Percentiles rank a stretch among this genome's conserved stretches.
phyloP scores from a whole-genome alignment of 2,329 filamentous ascomycete genomes.

The Mycosphaerella sp. region DNA sequence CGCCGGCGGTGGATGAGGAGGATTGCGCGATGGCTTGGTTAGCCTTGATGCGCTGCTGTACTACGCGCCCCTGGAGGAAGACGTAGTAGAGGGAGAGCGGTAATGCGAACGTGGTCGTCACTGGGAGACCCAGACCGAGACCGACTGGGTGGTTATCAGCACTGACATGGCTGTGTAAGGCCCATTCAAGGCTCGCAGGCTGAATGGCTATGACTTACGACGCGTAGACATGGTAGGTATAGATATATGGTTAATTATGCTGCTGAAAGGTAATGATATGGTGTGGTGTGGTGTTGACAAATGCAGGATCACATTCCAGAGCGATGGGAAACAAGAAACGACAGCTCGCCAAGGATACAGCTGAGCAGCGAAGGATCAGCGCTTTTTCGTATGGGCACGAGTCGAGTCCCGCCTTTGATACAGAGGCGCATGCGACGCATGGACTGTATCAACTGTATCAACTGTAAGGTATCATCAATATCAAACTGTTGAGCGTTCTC shows the following conservation, averaged over 20 bases:
- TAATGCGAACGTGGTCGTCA: constrained; percentile 18
- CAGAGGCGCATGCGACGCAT: too few relatives aligned
- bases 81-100: constrained; percentile 19
- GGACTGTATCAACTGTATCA: too few relatives aligned
- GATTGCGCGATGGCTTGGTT: constrained; percentile 10
- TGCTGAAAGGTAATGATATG: background rate
- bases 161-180: too few relatives aligned
- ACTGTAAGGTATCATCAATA: too few relatives aligned
- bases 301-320: too few relatives aligned
- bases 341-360: background rate
- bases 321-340: background rate
- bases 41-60: constrained; percentile 10
- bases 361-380: background rate
- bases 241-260: background rate
- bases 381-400: background rate
- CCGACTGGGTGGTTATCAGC: background rate
- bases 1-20: background rate
- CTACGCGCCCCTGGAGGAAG: constrained; percentile 15
- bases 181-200: background rate
- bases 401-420: background rate
- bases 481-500: too few relatives aligned
- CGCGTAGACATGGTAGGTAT: background rate
- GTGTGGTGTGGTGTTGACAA: background rate
- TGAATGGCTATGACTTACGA: background rate
- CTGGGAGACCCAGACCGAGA: constrained; percentile 11